Evolutionary conservation across 306 rosid genomes (phyloP), one percentile per base, ranked within the genome.

Genomic region (Lathyrus aphaca): DNA sequence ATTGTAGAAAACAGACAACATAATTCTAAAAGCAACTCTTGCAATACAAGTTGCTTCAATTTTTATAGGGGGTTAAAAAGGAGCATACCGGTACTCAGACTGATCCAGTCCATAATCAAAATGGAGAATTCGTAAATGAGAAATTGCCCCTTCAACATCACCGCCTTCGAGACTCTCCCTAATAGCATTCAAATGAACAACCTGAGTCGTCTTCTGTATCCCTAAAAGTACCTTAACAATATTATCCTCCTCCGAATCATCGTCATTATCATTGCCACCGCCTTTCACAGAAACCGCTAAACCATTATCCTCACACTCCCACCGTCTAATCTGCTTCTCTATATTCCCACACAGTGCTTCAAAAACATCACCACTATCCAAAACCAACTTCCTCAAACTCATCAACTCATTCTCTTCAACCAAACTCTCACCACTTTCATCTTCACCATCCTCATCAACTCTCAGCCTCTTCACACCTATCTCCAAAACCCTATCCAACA

Each of bases 51-150:
- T 37, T 45, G 8, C 49, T 35, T n/a, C n/a, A 43, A 19, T 56
- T 25, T 38, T 14, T 35, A 55, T 67, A 46, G 27, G 43, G 27
- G 30, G 17, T 23, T 14, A 40, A 57, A 43, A 21, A 43, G 48
- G 21, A 9, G 78, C 89, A 79, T 90, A 94, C 98, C 97, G 89
- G 81, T 87, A 94, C 80, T 94, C 92, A 1, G 84, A 69, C 77
- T 78, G 86, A 53, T 84, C 89, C 30, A 88, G 82, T 68, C 98
- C 98, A 71, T 82, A 69, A 69, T 78, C 91, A 73, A 81, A 72
- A 63, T 88, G 94, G 54, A 94, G 88, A 79, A 79, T 90, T 29
- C 94, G 88, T 82, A 90, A 72, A 42, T 83, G 89, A 29, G 85
- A 75, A 78, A 84, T 44, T 8, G 87, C 95, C 66, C 77, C 90